phyloP scores from a whole-genome alignment of 108 stramenopile genomes.

The Skeletonema potamos region DNA sequence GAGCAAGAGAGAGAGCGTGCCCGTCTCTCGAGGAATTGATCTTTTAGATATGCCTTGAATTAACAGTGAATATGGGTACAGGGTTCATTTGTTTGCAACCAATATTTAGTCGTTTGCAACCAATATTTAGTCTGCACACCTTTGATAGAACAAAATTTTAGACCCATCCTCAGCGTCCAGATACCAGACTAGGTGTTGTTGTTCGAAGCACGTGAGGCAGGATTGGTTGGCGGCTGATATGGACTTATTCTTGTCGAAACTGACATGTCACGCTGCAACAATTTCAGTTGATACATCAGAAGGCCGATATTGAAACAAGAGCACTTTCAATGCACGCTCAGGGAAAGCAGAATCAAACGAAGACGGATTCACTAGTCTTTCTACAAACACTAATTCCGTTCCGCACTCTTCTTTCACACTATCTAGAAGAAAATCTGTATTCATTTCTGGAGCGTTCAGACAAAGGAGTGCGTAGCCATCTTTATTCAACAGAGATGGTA shows the following conservation, averaged over 20 bases:
- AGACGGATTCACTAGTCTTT: conserved; percentile 22
- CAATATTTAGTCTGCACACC: too few species aligned
- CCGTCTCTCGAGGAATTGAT: too few species aligned
- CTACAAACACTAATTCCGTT: conserved; percentile 26
- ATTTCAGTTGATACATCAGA: neutral
- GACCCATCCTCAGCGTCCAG: conserved; percentile 53
- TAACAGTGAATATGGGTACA: too few species aligned
- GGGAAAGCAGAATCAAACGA: conserved; percentile 11
- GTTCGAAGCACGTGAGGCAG: too few species aligned
- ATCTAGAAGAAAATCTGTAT: conserved; percentile 20
- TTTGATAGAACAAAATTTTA: conserved; percentile 8
- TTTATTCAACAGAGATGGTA: conserved; percentile 26
- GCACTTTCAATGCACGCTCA: conserved; percentile 32
- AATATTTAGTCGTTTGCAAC: too few species aligned
- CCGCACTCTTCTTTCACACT: conserved; percentile 21
- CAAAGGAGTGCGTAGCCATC: conserved; percentile 42
- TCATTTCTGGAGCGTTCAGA: conserved; percentile 45
- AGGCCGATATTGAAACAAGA: conserved; percentile 22
- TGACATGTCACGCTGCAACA: conserved; percentile 6
- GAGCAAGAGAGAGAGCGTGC: neutral
- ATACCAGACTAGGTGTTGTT: too few species aligned
- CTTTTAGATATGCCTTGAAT: neutral
- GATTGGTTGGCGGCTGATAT: too few species aligned
- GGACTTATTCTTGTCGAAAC: too few species aligned
- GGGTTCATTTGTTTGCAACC: too few species aligned